These are phyloP conservation scores for Tricholoma sp. DNA, from an alignment of 768 basidiomycete genomes.

Conservation along the genomic window DNA sequence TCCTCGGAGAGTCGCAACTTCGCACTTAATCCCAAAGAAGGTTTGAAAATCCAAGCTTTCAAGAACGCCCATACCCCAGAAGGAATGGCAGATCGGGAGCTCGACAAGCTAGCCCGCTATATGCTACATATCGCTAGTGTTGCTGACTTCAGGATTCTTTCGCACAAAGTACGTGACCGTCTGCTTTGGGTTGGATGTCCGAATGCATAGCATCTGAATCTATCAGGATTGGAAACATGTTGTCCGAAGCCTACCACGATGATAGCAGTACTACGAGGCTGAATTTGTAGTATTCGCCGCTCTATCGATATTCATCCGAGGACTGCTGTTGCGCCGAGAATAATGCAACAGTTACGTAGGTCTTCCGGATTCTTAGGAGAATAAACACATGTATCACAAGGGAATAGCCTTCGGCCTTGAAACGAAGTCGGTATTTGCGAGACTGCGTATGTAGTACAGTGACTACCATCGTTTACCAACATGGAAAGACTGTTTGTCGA, in stretches of 20 bases:
- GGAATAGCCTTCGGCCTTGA: no score
- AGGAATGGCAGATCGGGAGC: constrained; percentile 61
- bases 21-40: constrained; percentile 80
- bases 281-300: neutral
- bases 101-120: constrained; percentile 60
- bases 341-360: no score
- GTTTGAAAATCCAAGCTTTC: constrained; percentile 80
- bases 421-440: no score
- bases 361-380: no score
- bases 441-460: no score
- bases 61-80: constrained; percentile 69
- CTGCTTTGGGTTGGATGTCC: neutral
- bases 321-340: no score
- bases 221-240: constrained; percentile 49
- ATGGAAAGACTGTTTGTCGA: no score
- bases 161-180: constrained; percentile 54
- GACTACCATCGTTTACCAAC: no score
- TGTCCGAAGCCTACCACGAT: constrained; percentile 32
- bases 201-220: neutral
- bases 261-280: neutral
- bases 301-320: neutral
- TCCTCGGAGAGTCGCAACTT: constrained; percentile 67
- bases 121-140: constrained; percentile 57
- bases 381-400: no score
- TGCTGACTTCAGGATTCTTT: constrained; percentile 57